These are phyloP conservation scores for Emericellopsis terricola DNA, from an alignment of 495 filamentous ascomycete genomes.

Conservation along the genomic window DNA sequence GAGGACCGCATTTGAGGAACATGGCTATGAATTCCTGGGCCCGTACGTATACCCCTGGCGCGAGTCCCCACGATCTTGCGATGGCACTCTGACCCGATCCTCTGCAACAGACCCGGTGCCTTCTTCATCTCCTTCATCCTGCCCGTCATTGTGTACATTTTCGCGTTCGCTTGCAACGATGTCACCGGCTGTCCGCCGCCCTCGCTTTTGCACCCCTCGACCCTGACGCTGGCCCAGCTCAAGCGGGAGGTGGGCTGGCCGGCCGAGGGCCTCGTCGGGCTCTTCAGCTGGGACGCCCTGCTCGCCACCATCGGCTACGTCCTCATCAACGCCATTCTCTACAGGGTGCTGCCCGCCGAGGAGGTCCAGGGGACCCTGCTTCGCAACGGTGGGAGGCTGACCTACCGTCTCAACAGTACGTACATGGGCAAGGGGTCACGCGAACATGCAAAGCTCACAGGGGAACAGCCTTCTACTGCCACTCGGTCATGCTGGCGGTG, in stretches of 20 bases:
- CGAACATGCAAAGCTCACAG: neutral
- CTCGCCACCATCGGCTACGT: constrained; percentile 63
- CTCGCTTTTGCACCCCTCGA: constrained; percentile 59
- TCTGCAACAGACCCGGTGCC: constrained; percentile 50
- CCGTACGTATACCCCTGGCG: constrained; percentile 72
- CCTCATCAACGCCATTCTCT: constrained; percentile 51
- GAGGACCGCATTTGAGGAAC: neutral
- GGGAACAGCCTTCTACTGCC: constrained; percentile 54
- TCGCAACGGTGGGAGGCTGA: constrained; percentile 51
- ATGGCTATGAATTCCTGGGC: constrained; percentile 68
- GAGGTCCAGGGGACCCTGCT: constrained; percentile 53
- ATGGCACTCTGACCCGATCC: neutral
- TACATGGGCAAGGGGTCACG: constrained; percentile 1
- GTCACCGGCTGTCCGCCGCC: constrained; percentile 79
- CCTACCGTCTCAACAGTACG: constrained; percentile 81
- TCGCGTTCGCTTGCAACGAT: constrained; percentile 82
- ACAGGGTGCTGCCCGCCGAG: constrained; percentile 61
- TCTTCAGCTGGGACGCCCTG: constrained; percentile 41
- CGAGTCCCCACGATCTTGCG: constrained; percentile 1
- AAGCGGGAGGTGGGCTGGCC: constrained; percentile 73
- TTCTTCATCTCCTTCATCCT: constrained; percentile 57
- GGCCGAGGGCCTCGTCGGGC: constrained; percentile 40
- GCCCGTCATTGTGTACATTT: constrained; percentile 53
- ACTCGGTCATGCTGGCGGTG: constrained; percentile 46
- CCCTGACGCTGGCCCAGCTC: constrained; percentile 47